Evolutionary conservation across 805 yeast species (phyloP), one percentile per base, ranked within the genome.

Genomic region (Lachancea lanzarotensis): DNA sequence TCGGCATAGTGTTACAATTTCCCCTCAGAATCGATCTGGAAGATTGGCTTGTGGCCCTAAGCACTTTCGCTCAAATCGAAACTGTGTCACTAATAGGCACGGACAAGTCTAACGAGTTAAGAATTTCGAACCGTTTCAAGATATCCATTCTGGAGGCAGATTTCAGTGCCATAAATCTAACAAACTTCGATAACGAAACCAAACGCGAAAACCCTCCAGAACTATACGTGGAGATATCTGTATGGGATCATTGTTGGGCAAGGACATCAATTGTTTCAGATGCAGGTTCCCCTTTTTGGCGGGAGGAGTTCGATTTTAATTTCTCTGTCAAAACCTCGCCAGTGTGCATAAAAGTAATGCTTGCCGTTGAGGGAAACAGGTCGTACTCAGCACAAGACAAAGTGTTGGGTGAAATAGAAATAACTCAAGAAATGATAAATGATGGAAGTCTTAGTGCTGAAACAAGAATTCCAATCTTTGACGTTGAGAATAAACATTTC

Each of bases 241-340:
- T 86, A 60, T 84, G 93, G 83, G 81, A 77, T 16, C 71, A 77
- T 38, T 78, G 83, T 0, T 84, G 91, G 87, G 86, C 84, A 32
- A 70, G 88, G 52, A 86, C 96, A 0, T 81, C 89, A 2, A 69
- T 77, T 6, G 82, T 82, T 0, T 66, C 70, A 31, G 67, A 74
- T 38, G 46, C 62, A 2, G 52, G 61, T 0, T 72, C 73, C 44
- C 90, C 95, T 1, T 86, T 86, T 58, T 90, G 96, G 93, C 78
- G 89, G 57, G 96, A 90, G 56, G 77, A 72, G 37, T 84, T 85
- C 56, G 66, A 73, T 1, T 66, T 84, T n/a, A 77, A 80, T 41
- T 66, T 81, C 35, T 82, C 85, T 9, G 43, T 67, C 6, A 49
- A 72, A 37, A 78, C 80, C 2, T 76, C 72, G 55, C 71, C 69